Evolutionary conservation across 306 rosid species (phyloP), one percentile per base, ranked within the genome.

Genomic region (Leucaena leucocephala): DNA sequence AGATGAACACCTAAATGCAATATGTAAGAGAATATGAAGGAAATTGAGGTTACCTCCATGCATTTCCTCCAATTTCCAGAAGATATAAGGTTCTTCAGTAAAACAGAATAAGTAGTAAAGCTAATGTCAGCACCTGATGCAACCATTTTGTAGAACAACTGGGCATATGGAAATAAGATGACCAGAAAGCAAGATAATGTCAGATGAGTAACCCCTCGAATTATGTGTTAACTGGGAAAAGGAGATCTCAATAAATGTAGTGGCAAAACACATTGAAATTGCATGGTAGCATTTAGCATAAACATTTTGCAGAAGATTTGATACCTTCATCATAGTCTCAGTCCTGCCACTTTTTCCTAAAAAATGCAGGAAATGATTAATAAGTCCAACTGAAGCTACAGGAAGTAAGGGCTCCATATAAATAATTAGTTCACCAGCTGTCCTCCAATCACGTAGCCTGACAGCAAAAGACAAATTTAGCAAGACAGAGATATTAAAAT

Each of bases 21-120:
- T 50, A 61, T 7, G 38, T 69, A 21, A 0, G 11, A 68, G 4
- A 75, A 19, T 43, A 19, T 9, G 52, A 67, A 70, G 73, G 35
- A 58, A 73, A 64, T 78, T 59, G 68, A 42, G 50, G 44, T 8
- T 14, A 89, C 98, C 98, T 94, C 97, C 76, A 94, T 86, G 86
- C 93, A 92, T 79, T 94, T 94, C 80, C 98, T 94, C 98, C 98
- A 94, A 76, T 90, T 92, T 76, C 98, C 95, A 19, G 91, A 80
- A 27, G 86, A 86, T 85, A 94, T 80, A 65, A 94, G 97, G 84
- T 88, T 94, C 87, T 94, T 91, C 89, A 94, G 83, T 84, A 94
- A 79, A 77, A 92, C 82, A 83, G 97, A 89, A 70, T 91, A 94
- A 76, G 97, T 94, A 71, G 59, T 87, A 52, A 85, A 76, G 85